Percentiles rank a stretch among this genome's conserved stretches.
These are phyloP conservation scores for Paraglomus brasilianum DNA, from an alignment of 192 early-diverging fungal species.

Conservation along the genomic window DNA sequence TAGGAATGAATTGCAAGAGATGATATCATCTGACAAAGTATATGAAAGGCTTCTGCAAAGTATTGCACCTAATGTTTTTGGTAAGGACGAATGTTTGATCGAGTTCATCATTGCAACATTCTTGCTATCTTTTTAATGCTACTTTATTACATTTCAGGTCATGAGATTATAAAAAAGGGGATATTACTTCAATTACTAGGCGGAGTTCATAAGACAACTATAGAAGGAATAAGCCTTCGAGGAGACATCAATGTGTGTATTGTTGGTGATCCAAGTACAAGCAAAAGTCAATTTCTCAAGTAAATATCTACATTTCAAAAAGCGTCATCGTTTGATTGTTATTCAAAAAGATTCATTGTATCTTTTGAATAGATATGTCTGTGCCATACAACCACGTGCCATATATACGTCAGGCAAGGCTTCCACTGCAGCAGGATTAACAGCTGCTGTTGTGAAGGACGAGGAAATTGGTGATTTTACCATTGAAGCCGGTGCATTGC, in stretches of 20 bases:
- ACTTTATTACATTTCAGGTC: slow-evolving; percentile 48
- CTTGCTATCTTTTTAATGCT: background rate
- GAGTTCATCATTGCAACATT: background rate
- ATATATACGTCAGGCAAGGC: slow-evolving; percentile 97
- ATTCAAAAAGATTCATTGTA: background rate
- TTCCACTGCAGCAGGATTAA: slow-evolving; percentile 93
- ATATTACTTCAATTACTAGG: slow-evolving; percentile 91
- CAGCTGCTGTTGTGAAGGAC: slow-evolving; percentile 92
- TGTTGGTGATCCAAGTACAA: slow-evolving; percentile 93
- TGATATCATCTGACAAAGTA: slow-evolving; percentile 52
- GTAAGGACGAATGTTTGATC: slow-evolving; percentile 35
- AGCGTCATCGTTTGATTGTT: background rate
- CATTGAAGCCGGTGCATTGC: slow-evolving; percentile 95
- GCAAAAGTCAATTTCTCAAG: slow-evolving; percentile 96
- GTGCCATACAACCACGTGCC: slow-evolving; percentile 85
- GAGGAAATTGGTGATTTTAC: slow-evolving; percentile 98
- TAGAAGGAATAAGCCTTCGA: slow-evolving; percentile 90
- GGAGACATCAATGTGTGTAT: slow-evolving; percentile 98
- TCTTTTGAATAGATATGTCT: slow-evolving; percentile 71
- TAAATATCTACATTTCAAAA: slow-evolving; percentile 34
- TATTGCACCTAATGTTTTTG: slow-evolving; percentile 90
- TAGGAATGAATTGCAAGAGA: slow-evolving; percentile 66
- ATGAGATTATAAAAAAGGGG: slow-evolving; percentile 95
- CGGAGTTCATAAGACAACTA: slow-evolving; percentile 91
- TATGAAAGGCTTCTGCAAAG: slow-evolving; percentile 78